These are phyloP conservation scores for Gracilaria caudata DNA, from an alignment of 23 red algal species.

Conservation along the genomic window DNA sequence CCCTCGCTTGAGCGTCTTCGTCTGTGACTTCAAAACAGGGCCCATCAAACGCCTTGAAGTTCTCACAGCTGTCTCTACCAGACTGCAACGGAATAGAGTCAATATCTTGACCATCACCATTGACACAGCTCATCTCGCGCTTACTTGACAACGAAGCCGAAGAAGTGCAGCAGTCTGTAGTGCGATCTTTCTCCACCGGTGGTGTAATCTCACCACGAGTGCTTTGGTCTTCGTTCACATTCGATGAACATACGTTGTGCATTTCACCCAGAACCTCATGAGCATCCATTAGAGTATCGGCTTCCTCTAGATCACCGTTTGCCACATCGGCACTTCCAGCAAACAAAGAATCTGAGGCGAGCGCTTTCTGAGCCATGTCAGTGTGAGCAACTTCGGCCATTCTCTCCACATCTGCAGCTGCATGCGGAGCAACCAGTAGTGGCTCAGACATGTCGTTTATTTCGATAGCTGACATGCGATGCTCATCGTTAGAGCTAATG, in stretches of 20 bases:
- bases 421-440: constrained; percentile 9
- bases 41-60: background rate
- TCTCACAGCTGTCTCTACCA: background rate
- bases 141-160: constrained; percentile 17
- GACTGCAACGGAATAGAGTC: background rate
- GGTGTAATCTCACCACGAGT: background rate
- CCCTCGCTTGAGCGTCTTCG: background rate
- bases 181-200: constrained; percentile 3
- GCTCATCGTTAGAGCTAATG: constrained; percentile 6
- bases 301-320: constrained; percentile 22
- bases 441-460: constrained; percentile 15
- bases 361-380: background rate
- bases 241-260: constrained; percentile 39
- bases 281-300: constrained; percentile 38
- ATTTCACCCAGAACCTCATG: constrained; percentile 38
- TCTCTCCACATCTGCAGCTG: constrained; percentile 13
- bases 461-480: constrained; percentile 2
- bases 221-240: constrained; percentile 2
- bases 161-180: constrained; percentile 5
- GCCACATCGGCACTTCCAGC: constrained; percentile 11
- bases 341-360: constrained; percentile 35
- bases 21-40: background rate
- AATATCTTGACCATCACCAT: background rate
- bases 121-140: background rate
- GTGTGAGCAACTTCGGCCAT: constrained; percentile 31